Percentiles rank a stretch among this genome's conserved stretches.
These are phyloP conservation scores for Sordaria brevicollis DNA, from an alignment of 495 filamentous ascomycete species.

Conservation along the genomic window DNA sequence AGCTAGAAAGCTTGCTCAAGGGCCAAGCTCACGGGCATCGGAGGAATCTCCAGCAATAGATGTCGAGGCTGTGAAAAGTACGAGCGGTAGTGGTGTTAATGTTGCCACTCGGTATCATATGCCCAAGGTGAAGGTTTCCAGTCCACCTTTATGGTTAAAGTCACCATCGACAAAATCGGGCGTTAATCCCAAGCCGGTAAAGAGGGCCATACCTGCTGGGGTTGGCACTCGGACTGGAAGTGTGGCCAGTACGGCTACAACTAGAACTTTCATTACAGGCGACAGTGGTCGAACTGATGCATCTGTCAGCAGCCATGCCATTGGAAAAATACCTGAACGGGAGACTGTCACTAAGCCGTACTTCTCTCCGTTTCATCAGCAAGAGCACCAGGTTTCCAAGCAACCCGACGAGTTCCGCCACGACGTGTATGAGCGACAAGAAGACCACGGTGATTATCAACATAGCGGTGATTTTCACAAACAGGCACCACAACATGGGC, in stretches of 20 bases:
- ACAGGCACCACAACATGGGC: background rate
- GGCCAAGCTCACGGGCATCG: background rate
- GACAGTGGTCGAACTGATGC: background rate
- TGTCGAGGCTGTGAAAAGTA: background rate
- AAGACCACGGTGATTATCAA: background rate
- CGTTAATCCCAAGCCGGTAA: background rate
- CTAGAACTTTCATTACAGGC: background rate
- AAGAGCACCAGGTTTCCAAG: background rate
- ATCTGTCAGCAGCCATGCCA: background rate
- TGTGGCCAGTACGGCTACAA: background rate
- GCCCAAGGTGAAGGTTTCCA: slow-evolving; percentile 19
- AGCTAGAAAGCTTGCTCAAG: slow-evolving; percentile 1
- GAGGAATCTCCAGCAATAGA: slow-evolving; percentile 4
- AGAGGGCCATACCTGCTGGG: background rate
- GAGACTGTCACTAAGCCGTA: background rate
- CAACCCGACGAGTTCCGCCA: background rate
- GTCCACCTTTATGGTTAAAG: slow-evolving; percentile 27
- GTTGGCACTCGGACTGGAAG: background rate
- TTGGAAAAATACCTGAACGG: background rate
- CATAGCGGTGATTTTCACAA: background rate
- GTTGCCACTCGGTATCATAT: background rate
- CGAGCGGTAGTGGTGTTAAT: background rate
- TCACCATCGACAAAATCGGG: slow-evolving; percentile 18
- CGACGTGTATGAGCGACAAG: background rate
- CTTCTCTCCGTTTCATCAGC: background rate